Evolutionary conservation across 257 asterid species (phyloP).

Genomic region (Gynochthodes officinalis): DNA sequence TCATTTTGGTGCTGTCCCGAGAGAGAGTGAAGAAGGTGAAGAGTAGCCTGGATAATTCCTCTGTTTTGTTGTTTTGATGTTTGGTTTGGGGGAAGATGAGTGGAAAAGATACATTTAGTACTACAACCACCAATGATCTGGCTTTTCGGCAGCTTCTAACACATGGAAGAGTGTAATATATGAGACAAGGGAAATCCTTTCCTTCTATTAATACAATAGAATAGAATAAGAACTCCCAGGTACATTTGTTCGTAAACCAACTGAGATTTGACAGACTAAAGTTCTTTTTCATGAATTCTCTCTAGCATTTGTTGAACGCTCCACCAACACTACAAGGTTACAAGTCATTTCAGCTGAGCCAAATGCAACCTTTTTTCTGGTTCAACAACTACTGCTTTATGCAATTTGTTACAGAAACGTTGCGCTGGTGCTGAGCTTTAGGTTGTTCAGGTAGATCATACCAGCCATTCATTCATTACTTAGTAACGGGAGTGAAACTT

Average conservation of each 20-base stretch:
- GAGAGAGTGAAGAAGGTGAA: constrained; percentile 71
- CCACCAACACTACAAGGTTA: not conserved
- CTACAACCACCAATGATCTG: not conserved
- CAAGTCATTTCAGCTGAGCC: not conserved
- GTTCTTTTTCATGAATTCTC: no score
- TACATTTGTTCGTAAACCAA: not conserved
- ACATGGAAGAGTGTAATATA: not conserved
- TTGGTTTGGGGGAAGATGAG: not conserved
- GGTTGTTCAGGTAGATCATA: no score
- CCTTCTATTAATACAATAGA: not conserved
- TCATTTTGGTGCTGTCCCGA: constrained; percentile 68
- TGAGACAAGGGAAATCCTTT: not conserved
- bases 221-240: not conserved
- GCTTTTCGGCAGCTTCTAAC: constrained; percentile 10
- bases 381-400: not conserved
- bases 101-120: not conserved
- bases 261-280: constrained; percentile 7
- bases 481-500: not conserved
- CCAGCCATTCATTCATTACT: no score
- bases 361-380: not conserved
- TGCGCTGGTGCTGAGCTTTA: not conserved
- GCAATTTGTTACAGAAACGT: not conserved
- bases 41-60: constrained; percentile 26
- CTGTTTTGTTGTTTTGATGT: not conserved
- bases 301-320: not conserved